phyloP scores from a whole-genome alignment of 1,284 basidiomycete genomes.

The Tetrapyrgos nigripes region DNA sequence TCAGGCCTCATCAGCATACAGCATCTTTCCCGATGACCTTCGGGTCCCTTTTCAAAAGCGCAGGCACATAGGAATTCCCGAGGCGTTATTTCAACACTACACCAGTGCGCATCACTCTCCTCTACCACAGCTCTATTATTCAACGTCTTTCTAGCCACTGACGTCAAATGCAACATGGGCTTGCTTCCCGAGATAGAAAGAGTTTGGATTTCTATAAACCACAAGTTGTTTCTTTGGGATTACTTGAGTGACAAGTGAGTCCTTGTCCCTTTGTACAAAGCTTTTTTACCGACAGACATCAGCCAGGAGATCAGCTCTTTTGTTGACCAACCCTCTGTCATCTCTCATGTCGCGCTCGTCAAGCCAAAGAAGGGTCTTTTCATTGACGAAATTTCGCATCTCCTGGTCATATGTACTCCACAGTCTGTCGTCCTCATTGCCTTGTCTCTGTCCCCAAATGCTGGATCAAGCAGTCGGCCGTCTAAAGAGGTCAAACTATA shows the following conservation, averaged over 20 bases:
- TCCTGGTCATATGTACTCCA: slow-evolving; percentile 92
- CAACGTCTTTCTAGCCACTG: slow-evolving; percentile 50
- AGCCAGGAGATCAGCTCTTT: slow-evolving; percentile 89
- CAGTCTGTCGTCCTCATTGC: slow-evolving; percentile 88
- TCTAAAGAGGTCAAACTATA: slow-evolving; percentile 87
- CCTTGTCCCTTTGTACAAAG: neutral
- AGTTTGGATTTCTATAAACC: slow-evolving; percentile 96
- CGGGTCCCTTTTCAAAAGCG: slow-evolving; percentile 84
- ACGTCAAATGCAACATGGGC: slow-evolving; percentile 81
- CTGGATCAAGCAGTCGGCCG: slow-evolving; percentile 50
- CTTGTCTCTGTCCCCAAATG: slow-evolving; percentile 64
- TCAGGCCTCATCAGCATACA: slow-evolving; percentile 78
- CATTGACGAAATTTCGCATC: slow-evolving; percentile 89
- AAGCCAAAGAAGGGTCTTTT: slow-evolving; percentile 86
- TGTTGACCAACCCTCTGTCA: slow-evolving; percentile 90
- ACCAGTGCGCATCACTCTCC: slow-evolving; percentile 57
- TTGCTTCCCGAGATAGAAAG: slow-evolving; percentile 93
- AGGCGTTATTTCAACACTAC: slow-evolving; percentile 82
- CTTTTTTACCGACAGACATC: slow-evolving; percentile 1
- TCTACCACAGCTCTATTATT: slow-evolving; percentile 15
- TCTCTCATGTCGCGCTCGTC: slow-evolving; percentile 86
- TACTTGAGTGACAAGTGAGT: slow-evolving; percentile 87
- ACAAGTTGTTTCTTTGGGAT: slow-evolving; percentile 96
- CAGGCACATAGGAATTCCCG: slow-evolving; percentile 81
- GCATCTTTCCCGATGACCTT: slow-evolving; percentile 76